Base-by-base conservation (phyloP, 495 filamentous ascomycete species). In the Aspergillus sclerotioniger region DNA sequence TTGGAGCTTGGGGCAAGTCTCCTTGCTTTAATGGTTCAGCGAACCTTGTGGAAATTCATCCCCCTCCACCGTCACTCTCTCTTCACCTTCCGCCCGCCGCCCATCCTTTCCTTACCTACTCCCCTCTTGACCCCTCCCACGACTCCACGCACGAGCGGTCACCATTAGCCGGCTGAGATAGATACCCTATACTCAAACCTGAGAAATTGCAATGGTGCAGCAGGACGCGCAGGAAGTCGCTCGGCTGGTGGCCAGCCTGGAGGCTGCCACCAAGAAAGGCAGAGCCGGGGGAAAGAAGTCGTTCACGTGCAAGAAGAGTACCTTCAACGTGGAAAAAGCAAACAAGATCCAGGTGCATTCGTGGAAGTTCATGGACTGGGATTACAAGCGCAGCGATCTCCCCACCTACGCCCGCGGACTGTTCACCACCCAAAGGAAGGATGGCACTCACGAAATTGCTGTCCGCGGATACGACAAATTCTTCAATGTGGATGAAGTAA, bases 381-480 rank as follows among this genome's bases (percentile, higher is more conserved):
- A 97, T 63, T 98, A 96, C 80, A 97, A 96, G 72, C 89, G 87
- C 53, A 62, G 67, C 9, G 79, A 90, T 54, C 82, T 98, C 6
- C 94, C 94, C 4, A 95, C 87, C 7, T 95, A 96, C 67, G 91
- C 94, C 16, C 86, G 94, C 17, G 95, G 95, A 19, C 81, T 98
- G 1, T 98, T 98, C 71, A 98, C 92, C 17, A 86, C 85, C 44
- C 79, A 71, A 58, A 83, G 79, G 45, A 73, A 77, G 49, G 75
- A 84, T 19, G 84, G 85, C 6, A 75, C 78, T 3, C 78, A 82
- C 15, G 90, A 96, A 70, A 97, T 98, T 54, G 87, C 80, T 3
- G 83, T 86, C 33, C 83, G 94, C 56, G 94, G 94, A 33, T 98
- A 98, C 73, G 95, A 98, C 77, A 98, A 98, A 74, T 98, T 98